Base-by-base conservation (phyloP, 192 early-diverging fungal genomes). In the Coemansia sp. region DNA sequence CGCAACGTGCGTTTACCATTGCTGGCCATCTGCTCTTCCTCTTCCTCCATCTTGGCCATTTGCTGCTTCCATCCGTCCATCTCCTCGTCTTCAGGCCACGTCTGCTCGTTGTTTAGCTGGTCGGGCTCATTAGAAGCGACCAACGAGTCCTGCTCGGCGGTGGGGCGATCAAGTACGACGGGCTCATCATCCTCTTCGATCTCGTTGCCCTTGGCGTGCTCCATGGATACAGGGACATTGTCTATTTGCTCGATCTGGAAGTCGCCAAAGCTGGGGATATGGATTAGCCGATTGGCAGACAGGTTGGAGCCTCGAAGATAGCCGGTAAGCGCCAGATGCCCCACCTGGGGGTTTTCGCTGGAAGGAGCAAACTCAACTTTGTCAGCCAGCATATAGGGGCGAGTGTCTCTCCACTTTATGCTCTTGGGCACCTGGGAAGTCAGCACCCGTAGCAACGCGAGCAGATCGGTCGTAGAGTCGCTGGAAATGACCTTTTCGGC, bases 31-130 rank as follows among this genome's bases (percentile, higher is more conserved):
- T 33, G 28, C 30, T 31, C 48, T 41, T 57, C 63, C 21, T 71
- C 69, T 21, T 67, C 69, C 35, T 78, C 70, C 69, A 78, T 67
- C 42, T 57, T n/a, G 38, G 48, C 57, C 70, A 77, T 70, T 53
- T 64, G 68, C 41, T 68, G 63, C 59, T 91, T 87, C 58, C 88
- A 92, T 35, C 84, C 91, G 37, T 71, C 81, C 71, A 94, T 72
- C 76, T 98, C 96, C 69, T 97, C 90, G 57, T 95, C 93, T 12
- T 93, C 96, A 8, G 96, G 96, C 96, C 96, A 98, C 28, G 96
- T 98, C 71, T 98, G 96, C 79, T 98, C 96, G 52, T 88, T 93
- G 28, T 84, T 84, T 79, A 96, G 79, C 50, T 87, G 81, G 81
- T 96, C 87, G 10, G 89, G 89, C 57, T 88, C 88, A 55, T 96